phyloP scores from a whole-genome alignment of 192 early-diverging fungal species.

The Coemansia sp. region DNA sequence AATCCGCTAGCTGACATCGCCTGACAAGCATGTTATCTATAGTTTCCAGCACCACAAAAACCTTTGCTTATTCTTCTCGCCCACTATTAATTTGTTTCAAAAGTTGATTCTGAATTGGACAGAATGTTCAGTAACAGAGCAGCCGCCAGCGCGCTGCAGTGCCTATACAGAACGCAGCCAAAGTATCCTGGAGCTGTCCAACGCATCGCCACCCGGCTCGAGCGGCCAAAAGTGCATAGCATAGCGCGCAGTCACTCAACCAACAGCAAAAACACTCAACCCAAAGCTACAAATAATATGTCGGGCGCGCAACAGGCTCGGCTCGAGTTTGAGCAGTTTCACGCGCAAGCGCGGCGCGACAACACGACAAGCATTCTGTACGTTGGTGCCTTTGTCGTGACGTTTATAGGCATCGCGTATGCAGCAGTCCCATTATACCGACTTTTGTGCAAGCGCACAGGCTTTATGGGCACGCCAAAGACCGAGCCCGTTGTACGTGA shows the following conservation, averaged over 20 bases:
- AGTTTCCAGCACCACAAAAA: too few relatives aligned
- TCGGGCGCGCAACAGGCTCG: background rate
- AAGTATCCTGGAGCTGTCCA: background rate
- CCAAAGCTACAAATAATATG: too few relatives aligned
- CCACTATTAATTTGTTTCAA: too few relatives aligned
- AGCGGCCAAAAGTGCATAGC: background rate
- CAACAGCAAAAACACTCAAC: background rate
- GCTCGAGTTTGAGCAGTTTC: slow-evolving; percentile 22
- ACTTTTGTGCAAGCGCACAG: slow-evolving; percentile 90
- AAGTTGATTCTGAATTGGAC: too few relatives aligned
- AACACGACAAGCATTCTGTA: slow-evolving; percentile 66
- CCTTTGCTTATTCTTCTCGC: too few relatives aligned
- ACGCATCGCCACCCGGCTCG: background rate
- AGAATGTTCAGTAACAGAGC: background rate
- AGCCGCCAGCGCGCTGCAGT: background rate
- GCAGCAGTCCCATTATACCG: slow-evolving; percentile 95
- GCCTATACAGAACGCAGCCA: background rate
- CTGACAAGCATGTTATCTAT: too few relatives aligned
- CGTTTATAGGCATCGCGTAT: slow-evolving; percentile 83
- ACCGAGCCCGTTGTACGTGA: slow-evolving; percentile 65
- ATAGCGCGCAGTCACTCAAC: background rate
- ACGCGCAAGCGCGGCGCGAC: slow-evolving; percentile 31
- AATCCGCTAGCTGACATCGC: too few relatives aligned
- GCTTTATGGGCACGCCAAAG: slow-evolving; percentile 86
- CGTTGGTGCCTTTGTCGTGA: slow-evolving; percentile 75